Base-by-base conservation (phyloP, 1,284 basidiomycete genomes). In the Ganoderma resinaceum region DNA sequence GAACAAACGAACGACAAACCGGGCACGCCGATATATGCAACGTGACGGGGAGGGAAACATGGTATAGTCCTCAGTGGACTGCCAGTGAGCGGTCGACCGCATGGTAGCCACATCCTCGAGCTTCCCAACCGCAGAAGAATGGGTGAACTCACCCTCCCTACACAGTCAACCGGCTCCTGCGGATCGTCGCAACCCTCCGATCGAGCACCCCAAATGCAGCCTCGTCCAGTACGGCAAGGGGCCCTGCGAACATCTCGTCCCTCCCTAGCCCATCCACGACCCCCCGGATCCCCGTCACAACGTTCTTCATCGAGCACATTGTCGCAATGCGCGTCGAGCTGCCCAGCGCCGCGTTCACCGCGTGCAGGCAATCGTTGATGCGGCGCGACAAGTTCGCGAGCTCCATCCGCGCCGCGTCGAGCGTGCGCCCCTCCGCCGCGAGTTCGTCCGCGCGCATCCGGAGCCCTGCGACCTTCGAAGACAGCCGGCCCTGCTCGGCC, bases 361-460 rank as follows among this genome's bases (percentile, higher is more conserved):
- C 61, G 29, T 62, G 35, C 33, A 69, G 16, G 59, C 67, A 65
- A 6, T 69, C 63, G 55, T 69, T 69, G 63, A 69, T 69, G 60
- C 60, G 43, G 20, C 16, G 31, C n/a, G 67, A 65, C 26, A 69
- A 61, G 43, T 59, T 40, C 61, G 67, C 55, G 33, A 69, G 67
- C 35, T 35, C 31, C 20, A 3, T 35, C 33, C 64, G 61, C 43
- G 60, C 43, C 20, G 3, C 11, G 42, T 42, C n/a, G 18, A 66
- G 63, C 20, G 29, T 9, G 35, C 31, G 60, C 26, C 18, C 43
- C 63, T 65, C 61, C 5, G 35, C 61, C 8, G 60, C 31, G 37
- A 69, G 63, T 12, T 8, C 6, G 0, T 29, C 31, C n/a, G n/a
- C 53, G 31, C 38, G 60, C 23, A 20, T 0, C 20, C 16, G 31